Conservation (phyloP, 2,329 filamentous ascomycete genomes). For the Penicillium sp. region DNA sequence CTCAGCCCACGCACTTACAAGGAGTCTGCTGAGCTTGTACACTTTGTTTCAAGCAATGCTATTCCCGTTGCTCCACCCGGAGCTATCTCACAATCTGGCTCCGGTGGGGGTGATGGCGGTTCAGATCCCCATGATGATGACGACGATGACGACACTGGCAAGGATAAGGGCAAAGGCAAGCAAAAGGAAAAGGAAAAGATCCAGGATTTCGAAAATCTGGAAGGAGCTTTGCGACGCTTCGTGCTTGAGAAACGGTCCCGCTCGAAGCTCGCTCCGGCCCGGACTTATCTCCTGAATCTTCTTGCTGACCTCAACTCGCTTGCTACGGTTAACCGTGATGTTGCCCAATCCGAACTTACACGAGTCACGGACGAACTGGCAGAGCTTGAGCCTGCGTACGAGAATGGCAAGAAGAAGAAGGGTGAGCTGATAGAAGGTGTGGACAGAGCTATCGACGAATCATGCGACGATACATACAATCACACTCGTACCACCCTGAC, state of each 20-base stretch:
- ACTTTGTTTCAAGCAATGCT: slow-evolving; percentile 97
- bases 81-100: slow-evolving; percentile 49
- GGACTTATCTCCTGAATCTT: slow-evolving; percentile 92
- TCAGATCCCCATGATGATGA: slow-evolving; percentile 50
- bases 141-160: slow-evolving; percentile 54
- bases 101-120: slow-evolving; percentile 56
- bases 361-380: slow-evolving; percentile 77
- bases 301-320: slow-evolving; percentile 82
- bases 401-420: slow-evolving; percentile 78
- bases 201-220: slow-evolving; percentile 84
- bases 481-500: slow-evolving; percentile 75
- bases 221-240: slow-evolving; percentile 85
- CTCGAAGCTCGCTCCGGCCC: slow-evolving; percentile 92
- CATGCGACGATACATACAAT: slow-evolving; percentile 81
- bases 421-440: slow-evolving; percentile 78
- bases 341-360: slow-evolving; percentile 81
- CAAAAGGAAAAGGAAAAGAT: slow-evolving; percentile 87
- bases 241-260: slow-evolving; percentile 93
- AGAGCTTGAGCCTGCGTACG: slow-evolving; percentile 80
- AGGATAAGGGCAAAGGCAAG: slow-evolving; percentile 83
- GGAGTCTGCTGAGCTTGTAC: slow-evolving; percentile 86
- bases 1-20: slow-evolving; percentile 94
- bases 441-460: slow-evolving; percentile 78
- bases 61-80: slow-evolving; percentile 70
- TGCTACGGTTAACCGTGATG: slow-evolving; percentile 81